A percentile compares a stretch with the other conserved stretches of the same genome.
phyloP scores from a whole-genome alignment of 495 filamentous ascomycete genomes.

The Trichoderma reesei region DNA sequence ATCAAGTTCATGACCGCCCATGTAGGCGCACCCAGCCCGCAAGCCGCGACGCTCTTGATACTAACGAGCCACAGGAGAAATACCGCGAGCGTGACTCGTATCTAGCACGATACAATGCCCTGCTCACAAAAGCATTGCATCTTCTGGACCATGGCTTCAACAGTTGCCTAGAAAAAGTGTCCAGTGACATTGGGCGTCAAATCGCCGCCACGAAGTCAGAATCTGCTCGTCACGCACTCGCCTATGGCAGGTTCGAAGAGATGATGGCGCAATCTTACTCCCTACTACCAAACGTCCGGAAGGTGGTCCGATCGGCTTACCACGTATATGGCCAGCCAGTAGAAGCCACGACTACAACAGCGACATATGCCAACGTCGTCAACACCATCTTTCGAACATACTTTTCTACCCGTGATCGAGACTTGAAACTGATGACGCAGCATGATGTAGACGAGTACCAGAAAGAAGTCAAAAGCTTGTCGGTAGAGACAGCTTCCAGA shows the following conservation, averaged over 20 bases:
- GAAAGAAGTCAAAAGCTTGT: constrained; percentile 32
- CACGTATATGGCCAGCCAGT: constrained; percentile 50
- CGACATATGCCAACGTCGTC: constrained; percentile 53
- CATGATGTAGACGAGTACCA: constrained; percentile 43
- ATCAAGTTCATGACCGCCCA: constrained; percentile 81
- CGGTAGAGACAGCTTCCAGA: constrained; percentile 33
- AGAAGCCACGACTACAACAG: constrained; percentile 37
- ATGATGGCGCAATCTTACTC: constrained; percentile 36
- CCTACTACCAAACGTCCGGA: constrained; percentile 35
- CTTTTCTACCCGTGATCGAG: constrained; percentile 34
- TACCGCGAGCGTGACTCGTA: constrained; percentile 85
- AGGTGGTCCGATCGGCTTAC: constrained; percentile 46
- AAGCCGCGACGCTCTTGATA: constrained; percentile 14
- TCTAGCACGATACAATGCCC: constrained; percentile 79
- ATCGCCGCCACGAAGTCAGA: constrained; percentile 38
- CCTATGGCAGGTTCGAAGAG: constrained; percentile 41
- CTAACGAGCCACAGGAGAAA: constrained; percentile 44
- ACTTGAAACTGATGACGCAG: constrained; percentile 44
- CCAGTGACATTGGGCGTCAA: constrained; percentile 34
- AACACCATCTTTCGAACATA: constrained; percentile 36
- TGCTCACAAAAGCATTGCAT: constrained; percentile 49
- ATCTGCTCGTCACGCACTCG: constrained; percentile 40
- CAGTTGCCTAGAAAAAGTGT: constrained; percentile 33
- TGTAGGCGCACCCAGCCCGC: constrained; percentile 35
- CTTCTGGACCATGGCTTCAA: constrained; percentile 43